phyloP scores from a whole-genome alignment of 2,329 filamentous ascomycete genomes.

The Coniella vitis region DNA sequence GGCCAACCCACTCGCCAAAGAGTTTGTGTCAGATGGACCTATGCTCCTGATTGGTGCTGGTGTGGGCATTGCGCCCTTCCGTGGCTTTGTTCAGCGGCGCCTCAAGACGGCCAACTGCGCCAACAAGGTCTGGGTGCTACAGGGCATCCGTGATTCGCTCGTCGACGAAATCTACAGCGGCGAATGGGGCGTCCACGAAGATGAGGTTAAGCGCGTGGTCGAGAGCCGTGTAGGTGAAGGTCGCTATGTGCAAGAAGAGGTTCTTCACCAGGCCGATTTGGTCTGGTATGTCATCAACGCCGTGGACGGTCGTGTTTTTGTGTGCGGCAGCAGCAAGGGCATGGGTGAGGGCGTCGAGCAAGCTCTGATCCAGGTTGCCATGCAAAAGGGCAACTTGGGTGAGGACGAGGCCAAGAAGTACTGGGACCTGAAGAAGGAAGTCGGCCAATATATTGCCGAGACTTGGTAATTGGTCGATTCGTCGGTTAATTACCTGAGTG shows the following conservation, averaged over 20 bases:
- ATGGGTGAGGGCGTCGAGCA: conserved; percentile 97
- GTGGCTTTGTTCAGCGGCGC: conserved; percentile 91
- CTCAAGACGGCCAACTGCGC: conserved; percentile 92
- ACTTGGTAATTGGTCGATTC: conserved; percentile 45
- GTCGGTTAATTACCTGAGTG: too few relatives aligned
- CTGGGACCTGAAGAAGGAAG: conserved; percentile 87
- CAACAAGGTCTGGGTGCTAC: conserved; percentile 96
- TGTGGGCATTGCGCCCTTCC: conserved; percentile 94
- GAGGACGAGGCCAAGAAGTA: conserved; percentile 76
- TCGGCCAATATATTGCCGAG: conserved; percentile 90
- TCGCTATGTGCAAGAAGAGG: conserved; percentile 94
- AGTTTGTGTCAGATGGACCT: conserved; percentile 88
- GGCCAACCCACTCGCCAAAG: conserved; percentile 87
- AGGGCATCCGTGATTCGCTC: conserved; percentile 87
- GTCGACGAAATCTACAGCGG: conserved; percentile 95
- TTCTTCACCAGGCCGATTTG: conserved; percentile 83
- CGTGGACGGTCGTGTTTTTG: conserved; percentile 91
- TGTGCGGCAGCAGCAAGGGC: conserved; percentile 89
- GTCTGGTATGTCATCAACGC: conserved; percentile 98
- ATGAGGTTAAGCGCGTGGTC: conserved; percentile 75
- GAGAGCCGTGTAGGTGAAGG: conserved; percentile 71
- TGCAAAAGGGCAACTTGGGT: conserved; percentile 84
- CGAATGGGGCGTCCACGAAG: conserved; percentile 91
- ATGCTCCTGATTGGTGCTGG: conserved; percentile 97
- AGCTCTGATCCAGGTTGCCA: conserved; percentile 81